phyloP scores from a whole-genome alignment of 2,329 filamentous ascomycete species.

The Pseudogymnoascus pannorum region DNA sequence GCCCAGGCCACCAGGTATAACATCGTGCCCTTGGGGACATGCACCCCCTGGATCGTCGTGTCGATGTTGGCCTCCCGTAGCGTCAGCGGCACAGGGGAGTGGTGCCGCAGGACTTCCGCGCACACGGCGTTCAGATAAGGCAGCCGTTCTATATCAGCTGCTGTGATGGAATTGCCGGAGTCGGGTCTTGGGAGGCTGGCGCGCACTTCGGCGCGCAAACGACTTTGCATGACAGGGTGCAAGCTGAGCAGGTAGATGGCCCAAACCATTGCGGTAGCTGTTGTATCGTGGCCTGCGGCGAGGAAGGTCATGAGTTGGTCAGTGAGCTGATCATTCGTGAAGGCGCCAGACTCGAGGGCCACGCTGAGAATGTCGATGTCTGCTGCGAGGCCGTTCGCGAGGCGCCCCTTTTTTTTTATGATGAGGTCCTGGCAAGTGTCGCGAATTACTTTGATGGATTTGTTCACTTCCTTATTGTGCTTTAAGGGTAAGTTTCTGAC shows the following conservation, averaged over 20 bases:
- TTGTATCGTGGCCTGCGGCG: conserved; percentile 75
- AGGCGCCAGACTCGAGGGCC: conserved; percentile 67
- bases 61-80: conserved; percentile 61
- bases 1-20: conserved; percentile 57
- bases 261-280: conserved; percentile 69
- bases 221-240: conserved; percentile 56
- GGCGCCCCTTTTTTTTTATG: conserved; percentile 55
- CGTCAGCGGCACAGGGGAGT: conserved; percentile 50
- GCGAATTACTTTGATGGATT: conserved; percentile 53
- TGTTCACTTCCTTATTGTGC: conserved; percentile 58
- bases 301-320: conserved; percentile 90
- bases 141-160: conserved; percentile 59
- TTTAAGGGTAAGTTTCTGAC: conserved; percentile 58
- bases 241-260: conserved; percentile 61
- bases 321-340: conserved; percentile 71
- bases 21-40: conserved; percentile 62
- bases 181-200: conserved; percentile 46
- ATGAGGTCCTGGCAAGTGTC: conserved; percentile 62
- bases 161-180: conserved; percentile 37
- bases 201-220: conserved; percentile 62
- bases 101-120: conserved; percentile 68
- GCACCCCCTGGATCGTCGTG: conserved; percentile 57
- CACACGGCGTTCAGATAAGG: conserved; percentile 75
- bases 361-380: conserved; percentile 74
- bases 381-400: conserved; percentile 39